A percentile compares a stretch with the other conserved stretches of the same genome.
phyloP scores from a whole-genome alignment of 371 early-diverging fungal genomes.

The Haplosporangium sp. region DNA sequence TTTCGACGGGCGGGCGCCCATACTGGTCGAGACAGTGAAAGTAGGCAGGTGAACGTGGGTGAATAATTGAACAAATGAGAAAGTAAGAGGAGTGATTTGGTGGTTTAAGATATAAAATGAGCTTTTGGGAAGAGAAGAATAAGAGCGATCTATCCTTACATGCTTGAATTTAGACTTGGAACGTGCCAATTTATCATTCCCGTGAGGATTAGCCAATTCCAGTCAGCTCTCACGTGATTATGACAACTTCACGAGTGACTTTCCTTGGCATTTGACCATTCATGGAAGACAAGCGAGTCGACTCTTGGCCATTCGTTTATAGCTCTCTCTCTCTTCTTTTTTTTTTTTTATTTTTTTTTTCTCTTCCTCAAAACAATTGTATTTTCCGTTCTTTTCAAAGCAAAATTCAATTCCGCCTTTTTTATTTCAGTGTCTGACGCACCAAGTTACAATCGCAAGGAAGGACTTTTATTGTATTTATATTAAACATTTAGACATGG shows the following conservation, averaged over 20 bases:
- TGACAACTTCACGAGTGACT: neutral
- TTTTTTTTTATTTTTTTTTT: neutral
- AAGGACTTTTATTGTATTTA: neutral
- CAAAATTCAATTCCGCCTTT: too few relatives aligned
- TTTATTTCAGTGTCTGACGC: neutral
- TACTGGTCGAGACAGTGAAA: conserved; percentile 4
- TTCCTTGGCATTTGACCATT: conserved; percentile 7
- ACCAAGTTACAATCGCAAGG: neutral
- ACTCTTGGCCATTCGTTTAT: conserved; percentile 3
- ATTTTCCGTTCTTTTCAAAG: neutral
- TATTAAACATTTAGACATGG: conserved; percentile 13
- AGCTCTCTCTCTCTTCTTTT: neutral
- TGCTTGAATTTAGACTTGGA: too few relatives aligned
- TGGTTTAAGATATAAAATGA: too few relatives aligned
- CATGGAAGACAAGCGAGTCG: neutral
- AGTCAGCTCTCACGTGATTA: neutral
- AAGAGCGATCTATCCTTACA: neutral
- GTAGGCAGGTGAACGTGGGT: neutral
- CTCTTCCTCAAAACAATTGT: too few relatives aligned
- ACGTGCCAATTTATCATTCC: too few relatives aligned
- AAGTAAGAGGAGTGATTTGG: neutral
- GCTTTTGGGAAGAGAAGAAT: neutral
- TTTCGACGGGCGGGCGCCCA: conserved; percentile 41
- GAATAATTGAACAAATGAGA: neutral
- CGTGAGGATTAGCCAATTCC: too few relatives aligned